Percentiles rank a stretch among this genome's conserved stretches.
These are phyloP conservation scores for Hygrophila difformis DNA, from an alignment of 257 asterid genomes.

Conservation along the genomic window DNA sequence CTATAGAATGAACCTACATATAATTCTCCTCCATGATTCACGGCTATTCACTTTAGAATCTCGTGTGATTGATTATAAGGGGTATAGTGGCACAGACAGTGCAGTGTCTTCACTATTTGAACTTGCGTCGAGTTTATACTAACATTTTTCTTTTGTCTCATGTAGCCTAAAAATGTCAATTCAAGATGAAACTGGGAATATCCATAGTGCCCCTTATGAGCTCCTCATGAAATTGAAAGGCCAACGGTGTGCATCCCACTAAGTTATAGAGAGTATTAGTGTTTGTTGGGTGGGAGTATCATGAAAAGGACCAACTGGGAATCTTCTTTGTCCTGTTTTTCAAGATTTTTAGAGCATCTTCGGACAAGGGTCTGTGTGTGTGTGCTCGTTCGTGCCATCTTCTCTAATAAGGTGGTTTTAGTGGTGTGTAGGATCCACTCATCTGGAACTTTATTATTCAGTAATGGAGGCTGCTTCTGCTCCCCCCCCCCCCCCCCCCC, in stretches of 20 bases:
- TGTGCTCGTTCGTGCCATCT: constrained; percentile 25
- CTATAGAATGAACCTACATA: no score
- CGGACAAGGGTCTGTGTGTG: no score
- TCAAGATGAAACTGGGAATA: constrained; percentile 1
- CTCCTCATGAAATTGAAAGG: constrained; percentile 22
- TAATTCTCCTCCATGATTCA: no score
- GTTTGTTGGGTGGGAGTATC: constrained; percentile 24
- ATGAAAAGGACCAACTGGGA: constrained; percentile 42
- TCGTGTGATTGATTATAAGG: no score
- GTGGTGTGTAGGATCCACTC: constrained; percentile 26
- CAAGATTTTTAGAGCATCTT: constrained; percentile 33
- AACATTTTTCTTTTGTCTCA: not conserved
- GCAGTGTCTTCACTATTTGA: not conserved
- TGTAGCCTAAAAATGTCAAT: constrained; percentile 7
- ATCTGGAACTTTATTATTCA: constrained; percentile 27
- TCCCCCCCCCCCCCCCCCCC: no score
- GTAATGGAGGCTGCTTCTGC: constrained; percentile 46
- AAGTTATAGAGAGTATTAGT: constrained; percentile 13
- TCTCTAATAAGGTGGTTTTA: constrained; percentile 19
- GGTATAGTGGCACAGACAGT: no score
- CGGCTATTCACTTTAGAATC: no score
- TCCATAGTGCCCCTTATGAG: constrained; percentile 11
- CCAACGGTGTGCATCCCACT: constrained; percentile 28
- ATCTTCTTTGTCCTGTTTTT: constrained; percentile 39
- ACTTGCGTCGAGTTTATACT: constrained; percentile 9